A percentile compares a stretch with the other conserved stretches of the same genome.
Evolutionary conservation across 768 basidiomycete species (phyloP).

Genomic region (Hemileccinum rubropunctum): DNA sequence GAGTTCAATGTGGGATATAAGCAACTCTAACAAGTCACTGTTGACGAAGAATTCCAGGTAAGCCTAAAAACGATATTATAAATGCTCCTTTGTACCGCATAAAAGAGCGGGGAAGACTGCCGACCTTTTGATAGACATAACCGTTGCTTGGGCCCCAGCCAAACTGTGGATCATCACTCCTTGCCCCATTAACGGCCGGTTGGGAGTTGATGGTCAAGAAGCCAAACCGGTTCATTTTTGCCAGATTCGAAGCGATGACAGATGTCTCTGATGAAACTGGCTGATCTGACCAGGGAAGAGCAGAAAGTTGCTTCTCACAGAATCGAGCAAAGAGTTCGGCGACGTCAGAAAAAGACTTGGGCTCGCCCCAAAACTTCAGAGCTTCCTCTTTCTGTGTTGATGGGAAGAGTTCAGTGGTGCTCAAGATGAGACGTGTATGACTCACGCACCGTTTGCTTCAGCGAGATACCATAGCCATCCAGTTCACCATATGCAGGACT

Average conservation of each 20-base stretch:
- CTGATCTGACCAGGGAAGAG: conserved; percentile 95
- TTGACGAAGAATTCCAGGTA: conserved; percentile 95
- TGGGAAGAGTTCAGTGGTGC: conserved; percentile 6
- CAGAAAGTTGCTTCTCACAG: conserved; percentile 67
- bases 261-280: conserved; percentile 81
- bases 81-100: background rate
- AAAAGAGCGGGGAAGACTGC: conserved; percentile 1
- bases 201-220: conserved; percentile 98
- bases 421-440: background rate
- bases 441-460: conserved; percentile 77
- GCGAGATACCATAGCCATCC: conserved; percentile 92
- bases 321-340: conserved; percentile 77
- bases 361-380: conserved; percentile 83
- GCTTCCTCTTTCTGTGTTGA: conserved; percentile 81
- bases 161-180: conserved; percentile 79
- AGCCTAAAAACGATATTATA: conserved; percentile 50
- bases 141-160: conserved; percentile 96
- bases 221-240: conserved; percentile 84
- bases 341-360: conserved; percentile 63
- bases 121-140: conserved; percentile 92
- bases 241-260: conserved; percentile 73
- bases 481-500: conserved; percentile 98
- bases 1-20: conserved; percentile 79
- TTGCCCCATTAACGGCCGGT: conserved; percentile 88
- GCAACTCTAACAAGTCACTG: conserved; percentile 65